A percentile compares a stretch with the other conserved stretches of the same genome.
Evolutionary conservation across 306 rosid genomes (phyloP).

Genomic region (Trifolium fragiferum): DNA sequence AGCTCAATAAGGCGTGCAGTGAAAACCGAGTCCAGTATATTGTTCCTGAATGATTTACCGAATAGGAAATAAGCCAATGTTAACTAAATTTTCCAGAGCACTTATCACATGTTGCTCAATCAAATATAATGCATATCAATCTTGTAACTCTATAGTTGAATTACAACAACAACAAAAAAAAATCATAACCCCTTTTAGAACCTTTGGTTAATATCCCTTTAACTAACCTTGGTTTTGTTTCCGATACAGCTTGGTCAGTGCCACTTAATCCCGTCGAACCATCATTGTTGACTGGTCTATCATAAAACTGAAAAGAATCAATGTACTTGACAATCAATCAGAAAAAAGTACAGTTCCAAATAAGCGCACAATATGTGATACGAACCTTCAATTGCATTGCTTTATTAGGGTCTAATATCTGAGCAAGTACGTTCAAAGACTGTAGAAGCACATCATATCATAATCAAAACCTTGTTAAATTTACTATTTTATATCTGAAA

Average conservation of each 20-base stretch:
- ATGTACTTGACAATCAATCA: conserved; percentile 51
- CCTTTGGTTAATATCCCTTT: conserved; percentile 14
- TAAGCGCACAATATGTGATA: conserved; percentile 38
- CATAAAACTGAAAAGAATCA: conserved; percentile 73
- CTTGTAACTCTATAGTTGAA: conserved; percentile 4
- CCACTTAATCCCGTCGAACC: conserved; percentile 41
- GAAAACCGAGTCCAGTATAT: conserved; percentile 59
- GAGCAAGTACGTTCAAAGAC: conserved; percentile 69
- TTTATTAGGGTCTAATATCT: conserved; percentile 76
- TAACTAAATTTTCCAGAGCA: conserved; percentile 12
- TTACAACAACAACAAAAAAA: conserved; percentile 22
- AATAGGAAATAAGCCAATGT: conserved; percentile 11
- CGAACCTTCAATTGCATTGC: conserved; percentile 84
- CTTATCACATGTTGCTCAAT: conserved; percentile 20
- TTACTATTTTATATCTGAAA: conserved; percentile 17
- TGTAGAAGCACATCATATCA: conserved; percentile 52
- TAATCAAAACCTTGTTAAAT: conserved; percentile 35
- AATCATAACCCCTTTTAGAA: conserved; percentile 7
- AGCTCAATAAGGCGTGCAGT: conserved; percentile 69
- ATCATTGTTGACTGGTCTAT: conserved; percentile 54
- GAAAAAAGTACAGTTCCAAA: conserved; percentile 37
- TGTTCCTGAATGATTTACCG: conserved; percentile 51
- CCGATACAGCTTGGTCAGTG: conserved; percentile 31
- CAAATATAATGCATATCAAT: conserved; percentile 31
- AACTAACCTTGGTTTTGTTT: conserved; percentile 57